Base-by-base conservation (phyloP, 2,329 filamentous ascomycete species). In the Alternaria sp. region DNA sequence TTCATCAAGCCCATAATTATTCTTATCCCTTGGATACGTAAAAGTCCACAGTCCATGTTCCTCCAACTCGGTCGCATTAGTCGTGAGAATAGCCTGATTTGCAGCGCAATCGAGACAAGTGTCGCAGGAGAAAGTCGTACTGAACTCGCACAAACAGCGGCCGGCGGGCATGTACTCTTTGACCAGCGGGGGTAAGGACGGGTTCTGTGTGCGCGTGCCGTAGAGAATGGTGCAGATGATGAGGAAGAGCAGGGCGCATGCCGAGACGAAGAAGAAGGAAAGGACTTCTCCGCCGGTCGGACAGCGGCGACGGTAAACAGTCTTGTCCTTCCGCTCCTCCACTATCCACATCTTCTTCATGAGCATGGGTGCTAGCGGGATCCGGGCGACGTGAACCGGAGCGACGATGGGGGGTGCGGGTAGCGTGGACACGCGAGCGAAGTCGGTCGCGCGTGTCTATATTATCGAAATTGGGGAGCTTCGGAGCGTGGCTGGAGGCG, bases 141-240 rank as follows among this genome's bases (percentile, higher is more conserved):
- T 76, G 63, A 72, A 77, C 50, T 75, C 69, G 71, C 75, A 78
- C 55, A 73, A 66, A 56, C 75, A 78, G 59, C 75, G 73, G 47
- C 75, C 75, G 5, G 75, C 75, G 45, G 75, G 75, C 45, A 78
- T 66, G 43, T 76, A 71, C 50, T 73, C 74, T 61, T 75, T 70
- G 53, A 78, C 74, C 26, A 76, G 66, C 11, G 70, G 66, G n/a
- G 75, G 75, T 12, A 78, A 63, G 4, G 62, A 65, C 18, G 71
- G 73, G 55, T 68, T 70, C 64, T 76, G 72, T 45, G 72, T 73
- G 60, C 75, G 75, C 14, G 75, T 78, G 66, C 75, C 75, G 60
- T 77, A 78, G 11, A 78, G 61, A 47, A 78, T 77, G 54, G 72
- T 71, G 68, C 72, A 76, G 54, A 76, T 61, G 60, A 78, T 69